Evolutionary conservation across 176 grass and related monocot species (phyloP).

Genomic region (Triticum dicoccoides): DNA sequence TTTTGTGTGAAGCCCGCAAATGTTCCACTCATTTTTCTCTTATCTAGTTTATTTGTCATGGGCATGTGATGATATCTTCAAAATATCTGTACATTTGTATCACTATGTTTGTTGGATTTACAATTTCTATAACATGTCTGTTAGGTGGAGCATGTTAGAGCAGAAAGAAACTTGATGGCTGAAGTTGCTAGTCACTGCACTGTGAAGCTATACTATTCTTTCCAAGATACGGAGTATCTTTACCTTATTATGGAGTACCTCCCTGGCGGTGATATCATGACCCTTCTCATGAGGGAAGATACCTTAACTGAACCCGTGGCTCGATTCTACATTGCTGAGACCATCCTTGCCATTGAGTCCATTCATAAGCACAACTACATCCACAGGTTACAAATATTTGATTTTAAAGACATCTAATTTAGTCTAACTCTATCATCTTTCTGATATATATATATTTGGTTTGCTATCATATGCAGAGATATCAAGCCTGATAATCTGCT

Average conservation of each 20-base stretch:
- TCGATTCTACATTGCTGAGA: constrained; percentile 93
- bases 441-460: constrained; percentile 28
- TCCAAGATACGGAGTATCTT: constrained; percentile 86
- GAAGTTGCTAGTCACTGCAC: constrained; percentile 97
- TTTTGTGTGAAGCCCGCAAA: constrained; percentile 6
- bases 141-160: constrained; percentile 99
- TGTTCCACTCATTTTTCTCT: constrained; percentile 9
- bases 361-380: constrained; percentile 99
- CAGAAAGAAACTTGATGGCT: constrained; percentile 95
- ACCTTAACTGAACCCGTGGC: constrained; percentile 89
- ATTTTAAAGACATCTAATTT: constrained; percentile 15
- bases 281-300: constrained; percentile 95
- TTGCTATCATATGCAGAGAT: constrained; percentile 71
- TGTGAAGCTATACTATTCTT: constrained; percentile 98
- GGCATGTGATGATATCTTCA: background rate
- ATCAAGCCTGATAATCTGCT: constrained; percentile 98
- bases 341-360: constrained; percentile 90
- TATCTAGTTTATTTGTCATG: constrained; percentile 13
- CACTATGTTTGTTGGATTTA: constrained; percentile 1
- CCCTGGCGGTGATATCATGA: constrained; percentile 98
- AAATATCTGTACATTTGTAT: background rate
- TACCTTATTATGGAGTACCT: constrained; percentile 99
- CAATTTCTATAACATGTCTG: constrained; percentile 21
- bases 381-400: constrained; percentile 69
- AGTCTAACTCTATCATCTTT: background rate